A percentile compares a stretch with the other conserved stretches of the same genome.
phyloP scores from a whole-genome alignment of 306 rosid species.

The Canavalia ensiformis region DNA sequence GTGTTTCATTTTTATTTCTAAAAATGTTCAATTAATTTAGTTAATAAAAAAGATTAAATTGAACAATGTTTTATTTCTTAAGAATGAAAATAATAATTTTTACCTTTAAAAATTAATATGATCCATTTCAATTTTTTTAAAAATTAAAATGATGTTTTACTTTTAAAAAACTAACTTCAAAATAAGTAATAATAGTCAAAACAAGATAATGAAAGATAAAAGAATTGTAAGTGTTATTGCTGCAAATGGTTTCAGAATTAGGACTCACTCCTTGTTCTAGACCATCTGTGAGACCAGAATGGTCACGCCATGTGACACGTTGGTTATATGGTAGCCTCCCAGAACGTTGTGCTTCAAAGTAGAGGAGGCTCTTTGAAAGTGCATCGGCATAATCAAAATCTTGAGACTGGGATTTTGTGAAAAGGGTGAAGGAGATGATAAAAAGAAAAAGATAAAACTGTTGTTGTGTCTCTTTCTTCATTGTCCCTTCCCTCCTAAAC shows the following conservation, averaged over 20 bases:
- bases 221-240: neutral
- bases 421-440: slow-evolving; percentile 37
- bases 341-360: slow-evolving; percentile 90
- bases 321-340: slow-evolving; percentile 87
- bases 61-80: no score
- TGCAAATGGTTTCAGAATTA: slow-evolving; percentile 11
- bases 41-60: no score
- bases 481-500: slow-evolving; percentile 54
- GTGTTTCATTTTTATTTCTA: no score
- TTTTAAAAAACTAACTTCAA: neutral
- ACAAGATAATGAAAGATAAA: neutral
- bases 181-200: neutral
- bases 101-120: no score
- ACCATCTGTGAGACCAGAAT: slow-evolving; percentile 93
- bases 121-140: no score
- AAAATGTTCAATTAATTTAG: no score
- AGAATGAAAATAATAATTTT: no score
- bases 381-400: slow-evolving; percentile 75
- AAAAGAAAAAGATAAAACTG: slow-evolving; percentile 42
- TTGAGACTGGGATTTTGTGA: slow-evolving; percentile 16
- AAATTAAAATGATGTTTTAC: no score
- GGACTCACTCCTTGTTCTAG: slow-evolving; percentile 77
- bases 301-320: slow-evolving; percentile 82
- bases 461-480: slow-evolving; percentile 42
- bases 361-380: slow-evolving; percentile 80